Conservation (phyloP, 495 filamentous ascomycete species). For the Talaromyces trachyspermus region DNA sequence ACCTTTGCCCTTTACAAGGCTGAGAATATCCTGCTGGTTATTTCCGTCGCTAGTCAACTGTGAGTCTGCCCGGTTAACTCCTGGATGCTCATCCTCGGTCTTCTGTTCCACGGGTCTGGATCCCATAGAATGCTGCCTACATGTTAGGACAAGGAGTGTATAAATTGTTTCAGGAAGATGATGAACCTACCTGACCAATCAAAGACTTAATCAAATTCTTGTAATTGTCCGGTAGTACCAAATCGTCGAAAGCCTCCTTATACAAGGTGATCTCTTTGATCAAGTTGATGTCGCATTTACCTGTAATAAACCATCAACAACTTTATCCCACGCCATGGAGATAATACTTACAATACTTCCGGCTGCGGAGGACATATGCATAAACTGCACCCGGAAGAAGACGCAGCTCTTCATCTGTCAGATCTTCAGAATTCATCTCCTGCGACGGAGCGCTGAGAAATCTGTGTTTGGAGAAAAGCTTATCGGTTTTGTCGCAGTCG, state of each 20-base stretch:
- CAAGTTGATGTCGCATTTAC: neutral
- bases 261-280: neutral
- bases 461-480: neutral
- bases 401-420: neutral
- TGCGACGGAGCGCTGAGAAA: neutral
- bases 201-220: neutral
- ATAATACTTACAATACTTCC: neutral
- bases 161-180: neutral
- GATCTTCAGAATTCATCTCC: neutral
- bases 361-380: neutral
- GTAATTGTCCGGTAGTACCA: neutral
- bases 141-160: neutral
- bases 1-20: constrained; percentile 20
- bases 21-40: neutral
- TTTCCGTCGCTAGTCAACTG: neutral
- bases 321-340: neutral
- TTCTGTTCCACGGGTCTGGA: neutral
- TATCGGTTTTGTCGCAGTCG: neutral
- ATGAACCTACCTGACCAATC: neutral
- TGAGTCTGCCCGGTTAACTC: neutral
- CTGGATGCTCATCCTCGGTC: neutral
- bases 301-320: neutral
- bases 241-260: neutral
- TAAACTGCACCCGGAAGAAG: neutral
- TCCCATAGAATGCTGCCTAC: neutral